Percentiles rank a stretch among this genome's conserved stretches.
phyloP scores from a whole-genome alignment of 495 filamentous ascomycete species.

The Neurospora hispaniola region DNA sequence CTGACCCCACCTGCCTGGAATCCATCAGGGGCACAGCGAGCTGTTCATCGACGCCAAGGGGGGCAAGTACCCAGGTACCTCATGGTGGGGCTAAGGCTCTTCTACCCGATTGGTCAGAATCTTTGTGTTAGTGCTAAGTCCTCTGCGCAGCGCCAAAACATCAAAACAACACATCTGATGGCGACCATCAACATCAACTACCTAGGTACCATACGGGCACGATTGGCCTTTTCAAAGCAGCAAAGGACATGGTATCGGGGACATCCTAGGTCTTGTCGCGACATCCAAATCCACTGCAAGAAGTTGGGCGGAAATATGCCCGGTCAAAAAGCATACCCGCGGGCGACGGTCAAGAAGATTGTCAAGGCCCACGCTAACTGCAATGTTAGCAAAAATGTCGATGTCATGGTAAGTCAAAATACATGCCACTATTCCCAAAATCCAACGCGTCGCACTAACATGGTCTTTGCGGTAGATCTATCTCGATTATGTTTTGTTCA shows the following conservation, averaged over 20 bases:
- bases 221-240: neutral
- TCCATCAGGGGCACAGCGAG: slow-evolving; percentile 4
- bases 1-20: neutral
- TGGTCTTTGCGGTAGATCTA: slow-evolving; percentile 49
- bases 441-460: slow-evolving; percentile 6
- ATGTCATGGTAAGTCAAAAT: slow-evolving; percentile 58
- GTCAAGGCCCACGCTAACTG: slow-evolving; percentile 80
- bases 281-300: neutral
- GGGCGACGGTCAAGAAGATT: slow-evolving; percentile 74
- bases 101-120: slow-evolving; percentile 11
- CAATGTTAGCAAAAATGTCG: slow-evolving; percentile 73
- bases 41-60: neutral
- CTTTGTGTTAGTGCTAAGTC: neutral
- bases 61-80: neutral
- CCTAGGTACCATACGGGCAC: too few relatives aligned
- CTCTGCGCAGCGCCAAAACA: neutral
- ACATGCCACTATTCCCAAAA: neutral
- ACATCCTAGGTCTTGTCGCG: neutral
- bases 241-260: neutral
- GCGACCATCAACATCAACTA: neutral
- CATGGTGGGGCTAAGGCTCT: slow-evolving; percentile 5
- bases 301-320: slow-evolving; percentile 28
- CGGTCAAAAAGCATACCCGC: slow-evolving; percentile 69
- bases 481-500: slow-evolving; percentile 80
- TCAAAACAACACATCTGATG: neutral